Evolutionary conservation across 1,284 basidiomycete genomes (phyloP).

Genomic region (Cryptococcus maquisensis): DNA sequence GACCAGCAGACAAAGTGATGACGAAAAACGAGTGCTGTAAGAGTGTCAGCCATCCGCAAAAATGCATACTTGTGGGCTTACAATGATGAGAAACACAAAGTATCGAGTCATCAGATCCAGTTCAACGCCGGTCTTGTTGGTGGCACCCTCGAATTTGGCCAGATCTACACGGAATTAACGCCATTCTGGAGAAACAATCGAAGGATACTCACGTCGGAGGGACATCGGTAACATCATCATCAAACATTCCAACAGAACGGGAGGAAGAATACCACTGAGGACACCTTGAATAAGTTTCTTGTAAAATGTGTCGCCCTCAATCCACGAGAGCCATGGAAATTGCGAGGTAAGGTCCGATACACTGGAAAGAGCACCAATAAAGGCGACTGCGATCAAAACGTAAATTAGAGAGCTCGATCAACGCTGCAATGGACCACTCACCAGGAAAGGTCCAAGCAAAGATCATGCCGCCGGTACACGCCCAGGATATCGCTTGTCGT

Average conservation of each 20-base stretch:
- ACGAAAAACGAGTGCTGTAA: constrained; percentile 59
- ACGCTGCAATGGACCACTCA: constrained; percentile 4
- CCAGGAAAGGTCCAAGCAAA: constrained; percentile 62
- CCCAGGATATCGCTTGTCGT: constrained; percentile 51
- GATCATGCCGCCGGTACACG: constrained; percentile 58
- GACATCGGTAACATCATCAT: constrained; percentile 69
- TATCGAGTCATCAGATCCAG: constrained; percentile 69
- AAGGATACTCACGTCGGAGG: constrained; percentile 54
- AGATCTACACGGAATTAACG: constrained; percentile 49
- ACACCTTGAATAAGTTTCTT: constrained; percentile 56
- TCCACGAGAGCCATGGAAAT: constrained; percentile 60
- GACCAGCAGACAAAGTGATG: constrained; percentile 61
- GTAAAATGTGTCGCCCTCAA: constrained; percentile 48
- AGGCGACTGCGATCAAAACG: constrained; percentile 29
- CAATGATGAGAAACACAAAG: constrained; percentile 67
- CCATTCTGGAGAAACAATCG: neutral
- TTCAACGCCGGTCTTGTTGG: constrained; percentile 65
- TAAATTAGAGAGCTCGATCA: neutral
- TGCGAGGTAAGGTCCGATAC: constrained; percentile 48
- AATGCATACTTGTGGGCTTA: constrained; percentile 39
- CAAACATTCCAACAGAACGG: constrained; percentile 61
- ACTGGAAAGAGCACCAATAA: constrained; percentile 54
- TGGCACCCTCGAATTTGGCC: constrained; percentile 67
- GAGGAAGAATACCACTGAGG: constrained; percentile 62
- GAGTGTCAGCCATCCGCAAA: neutral